A percentile compares a stretch with the other conserved stretches of the same genome.
Conservation (phyloP, 306 rosid genomes). For the Begonia loranthoides region DNA sequence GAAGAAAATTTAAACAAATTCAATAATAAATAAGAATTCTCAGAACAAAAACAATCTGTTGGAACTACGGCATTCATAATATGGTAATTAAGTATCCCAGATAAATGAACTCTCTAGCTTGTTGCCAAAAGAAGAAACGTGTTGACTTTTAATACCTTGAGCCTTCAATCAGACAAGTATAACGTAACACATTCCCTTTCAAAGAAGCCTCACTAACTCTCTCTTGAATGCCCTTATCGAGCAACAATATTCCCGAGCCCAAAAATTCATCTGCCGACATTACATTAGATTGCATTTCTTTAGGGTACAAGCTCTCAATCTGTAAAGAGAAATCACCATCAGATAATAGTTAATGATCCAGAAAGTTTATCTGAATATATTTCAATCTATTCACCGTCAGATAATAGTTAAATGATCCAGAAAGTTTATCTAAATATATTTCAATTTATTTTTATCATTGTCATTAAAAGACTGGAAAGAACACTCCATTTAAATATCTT, state of each 20-base stretch:
- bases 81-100: too few relatives aligned
- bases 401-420: too few relatives aligned
- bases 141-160: constrained; percentile 35
- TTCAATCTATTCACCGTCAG: too few relatives aligned
- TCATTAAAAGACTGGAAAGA: too few relatives aligned
- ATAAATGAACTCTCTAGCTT: background rate
- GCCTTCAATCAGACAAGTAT: constrained; percentile 61
- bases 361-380: too few relatives aligned
- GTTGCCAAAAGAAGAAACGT: constrained; percentile 7
- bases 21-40: too few relatives aligned
- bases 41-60: too few relatives aligned
- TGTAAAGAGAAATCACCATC: constrained; percentile 14
- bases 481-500: too few relatives aligned
- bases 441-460: too few relatives aligned
- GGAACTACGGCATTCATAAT: too few relatives aligned
- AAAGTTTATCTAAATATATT: too few relatives aligned
- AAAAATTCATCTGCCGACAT: constrained; percentile 66
- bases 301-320: constrained; percentile 88
- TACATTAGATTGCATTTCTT: constrained; percentile 67
- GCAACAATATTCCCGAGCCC: constrained; percentile 34
- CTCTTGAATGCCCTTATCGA: constrained; percentile 56
- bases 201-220: constrained; percentile 74
- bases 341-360: background rate
- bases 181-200: constrained; percentile 71
- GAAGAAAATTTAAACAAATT: too few relatives aligned